Conservation (phyloP, 1,284 basidiomycete genomes). For the Leccinum subrobustum region DNA sequence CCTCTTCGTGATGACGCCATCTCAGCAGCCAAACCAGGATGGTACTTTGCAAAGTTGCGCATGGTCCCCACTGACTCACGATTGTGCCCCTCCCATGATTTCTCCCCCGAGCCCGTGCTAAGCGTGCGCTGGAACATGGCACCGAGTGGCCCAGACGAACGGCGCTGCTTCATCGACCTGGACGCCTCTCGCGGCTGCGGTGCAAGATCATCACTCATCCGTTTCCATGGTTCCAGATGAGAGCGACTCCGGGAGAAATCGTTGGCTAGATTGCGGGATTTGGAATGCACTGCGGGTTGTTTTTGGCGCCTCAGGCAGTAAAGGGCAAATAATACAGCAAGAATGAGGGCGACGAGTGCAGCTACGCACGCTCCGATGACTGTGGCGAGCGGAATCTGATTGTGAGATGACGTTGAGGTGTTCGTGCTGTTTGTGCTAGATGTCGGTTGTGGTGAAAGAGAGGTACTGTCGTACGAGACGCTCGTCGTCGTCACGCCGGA, state of each 20-base stretch:
- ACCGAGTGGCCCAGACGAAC: slow-evolving; percentile 41
- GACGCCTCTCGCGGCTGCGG: slow-evolving; percentile 35
- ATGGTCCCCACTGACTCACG: slow-evolving; percentile 33
- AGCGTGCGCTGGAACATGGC: slow-evolving; percentile 57
- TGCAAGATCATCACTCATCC: slow-evolving; percentile 43
- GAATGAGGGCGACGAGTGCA: slow-evolving; percentile 44
- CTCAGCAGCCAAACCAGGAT: slow-evolving; percentile 52
- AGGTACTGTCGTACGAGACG: slow-evolving; percentile 17
- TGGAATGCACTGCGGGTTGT: slow-evolving; percentile 10
- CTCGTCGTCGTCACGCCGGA: neutral
- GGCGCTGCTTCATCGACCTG: slow-evolving; percentile 36
- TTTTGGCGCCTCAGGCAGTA: slow-evolving; percentile 50
- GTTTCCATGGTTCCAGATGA: slow-evolving; percentile 43
- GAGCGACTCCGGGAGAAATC: slow-evolving; percentile 42
- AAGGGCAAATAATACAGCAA: slow-evolving; percentile 45
- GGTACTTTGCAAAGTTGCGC: slow-evolving; percentile 36
- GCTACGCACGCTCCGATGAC: slow-evolving; percentile 54
- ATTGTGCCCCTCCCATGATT: slow-evolving; percentile 37
- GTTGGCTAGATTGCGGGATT: slow-evolving; percentile 35
- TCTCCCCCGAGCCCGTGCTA: slow-evolving; percentile 35
- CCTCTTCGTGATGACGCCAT: slow-evolving; percentile 38
- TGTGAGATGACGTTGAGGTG: neutral
- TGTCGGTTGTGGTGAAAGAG: slow-evolving; percentile 6
- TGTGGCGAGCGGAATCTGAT: slow-evolving; percentile 44
- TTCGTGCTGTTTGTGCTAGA: neutral